A percentile compares a stretch with the other conserved stretches of the same genome.
These are phyloP conservation scores for Uronychia binucleata DNA, from an alignment of 73 alveolate species.

Conservation along the genomic window DNA sequence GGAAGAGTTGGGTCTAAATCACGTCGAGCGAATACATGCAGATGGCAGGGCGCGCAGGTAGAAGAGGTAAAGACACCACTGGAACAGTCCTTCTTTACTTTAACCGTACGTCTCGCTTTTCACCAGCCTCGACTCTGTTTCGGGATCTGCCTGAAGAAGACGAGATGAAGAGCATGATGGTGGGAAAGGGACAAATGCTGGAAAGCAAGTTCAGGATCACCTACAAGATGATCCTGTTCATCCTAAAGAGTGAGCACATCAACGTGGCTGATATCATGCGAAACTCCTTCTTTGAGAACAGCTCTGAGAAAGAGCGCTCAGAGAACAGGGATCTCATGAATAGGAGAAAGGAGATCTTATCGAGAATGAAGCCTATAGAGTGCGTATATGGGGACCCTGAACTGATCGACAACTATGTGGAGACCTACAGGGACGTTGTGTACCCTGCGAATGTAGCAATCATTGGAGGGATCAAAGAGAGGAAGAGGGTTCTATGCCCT, in stretches of 20 bases:
- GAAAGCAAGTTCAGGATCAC: slow-evolving; percentile 77
- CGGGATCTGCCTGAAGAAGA: slow-evolving; percentile 41
- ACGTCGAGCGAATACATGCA: slow-evolving; percentile 94
- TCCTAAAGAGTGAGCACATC: slow-evolving; percentile 62
- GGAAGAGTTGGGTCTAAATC: slow-evolving; percentile 61
- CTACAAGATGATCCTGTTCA: slow-evolving; percentile 63
- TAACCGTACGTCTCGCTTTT: slow-evolving; percentile 30
- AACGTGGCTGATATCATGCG: slow-evolving; percentile 59
- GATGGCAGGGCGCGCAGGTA: slow-evolving; percentile 99
- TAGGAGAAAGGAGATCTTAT: not conserved
- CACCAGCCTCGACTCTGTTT: slow-evolving; percentile 1
- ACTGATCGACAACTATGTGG: not conserved
- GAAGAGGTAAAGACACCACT: slow-evolving; percentile 96
- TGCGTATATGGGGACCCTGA: slow-evolving; percentile 16
- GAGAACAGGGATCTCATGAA: not conserved
- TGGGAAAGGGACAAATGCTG: slow-evolving; percentile 47
- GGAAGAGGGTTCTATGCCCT: not conserved
- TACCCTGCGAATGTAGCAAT: not conserved
- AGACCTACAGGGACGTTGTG: too few relatives aligned
- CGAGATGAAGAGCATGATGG: slow-evolving; percentile 60
- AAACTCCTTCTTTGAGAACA: slow-evolving; percentile 67
- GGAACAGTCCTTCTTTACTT: slow-evolving; percentile 88
- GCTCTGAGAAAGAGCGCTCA: slow-evolving; percentile 35
- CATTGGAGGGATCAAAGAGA: not conserved
- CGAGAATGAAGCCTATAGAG: not conserved